phyloP scores from a whole-genome alignment of 768 basidiomycete genomes.

The Termitomyces sp. region DNA sequence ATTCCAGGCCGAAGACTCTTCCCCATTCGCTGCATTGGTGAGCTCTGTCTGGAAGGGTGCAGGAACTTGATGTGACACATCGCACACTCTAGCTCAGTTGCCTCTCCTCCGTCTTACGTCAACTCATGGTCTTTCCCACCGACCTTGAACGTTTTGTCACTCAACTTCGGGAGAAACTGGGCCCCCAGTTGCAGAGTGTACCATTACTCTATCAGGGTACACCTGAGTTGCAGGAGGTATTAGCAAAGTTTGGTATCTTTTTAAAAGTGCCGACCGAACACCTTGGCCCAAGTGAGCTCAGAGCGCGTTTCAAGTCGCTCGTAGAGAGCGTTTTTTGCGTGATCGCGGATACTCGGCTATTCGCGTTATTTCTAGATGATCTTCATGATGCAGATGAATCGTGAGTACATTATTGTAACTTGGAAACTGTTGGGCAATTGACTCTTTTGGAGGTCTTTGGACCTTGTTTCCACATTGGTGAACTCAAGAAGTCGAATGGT shows the following conservation, averaged over 20 bases:
- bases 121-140: constrained; percentile 69
- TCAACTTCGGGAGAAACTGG: constrained; percentile 52
- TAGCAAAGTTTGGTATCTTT: constrained; percentile 48
- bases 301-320: constrained; percentile 65
- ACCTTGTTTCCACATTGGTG: constrained; percentile 57
- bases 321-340: constrained; percentile 68
- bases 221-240: constrained; percentile 62
- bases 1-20: constrained; percentile 58
- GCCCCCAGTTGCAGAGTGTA: constrained; percentile 65
- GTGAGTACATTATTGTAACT: constrained; percentile 22
- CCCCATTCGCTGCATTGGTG: constrained; percentile 60
- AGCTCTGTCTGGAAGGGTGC: neutral
- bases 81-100: constrained; percentile 45
- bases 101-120: constrained; percentile 65
- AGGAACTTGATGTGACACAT: neutral
- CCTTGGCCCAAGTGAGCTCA: constrained; percentile 53
- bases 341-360: constrained; percentile 62
- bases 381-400: constrained; percentile 72
- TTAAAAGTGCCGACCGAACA: constrained; percentile 48
- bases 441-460: constrained; percentile 44
- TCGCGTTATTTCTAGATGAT: constrained; percentile 71
- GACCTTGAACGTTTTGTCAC: constrained; percentile 64
- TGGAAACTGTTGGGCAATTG: neutral
- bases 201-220: constrained; percentile 68
- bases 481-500: constrained; percentile 67